Conservation (phyloP, 495 filamentous ascomycete genomes). For the Podospora comata region DNA sequence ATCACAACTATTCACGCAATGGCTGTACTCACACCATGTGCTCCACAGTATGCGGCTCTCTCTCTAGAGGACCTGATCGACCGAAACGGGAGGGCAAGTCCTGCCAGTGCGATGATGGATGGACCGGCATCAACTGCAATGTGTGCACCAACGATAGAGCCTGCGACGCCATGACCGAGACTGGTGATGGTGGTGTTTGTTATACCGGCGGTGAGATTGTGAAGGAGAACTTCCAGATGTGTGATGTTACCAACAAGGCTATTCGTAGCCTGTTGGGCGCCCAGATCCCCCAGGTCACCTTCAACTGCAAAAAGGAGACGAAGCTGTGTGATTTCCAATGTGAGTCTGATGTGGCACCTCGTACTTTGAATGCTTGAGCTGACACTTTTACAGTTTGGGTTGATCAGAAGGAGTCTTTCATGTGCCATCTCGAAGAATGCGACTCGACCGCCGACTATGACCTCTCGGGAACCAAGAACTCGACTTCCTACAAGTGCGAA, state of each 20-base stretch:
- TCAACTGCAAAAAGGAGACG: slow-evolving; percentile 74
- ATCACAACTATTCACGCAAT: background rate
- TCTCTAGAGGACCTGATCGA: slow-evolving; percentile 73
- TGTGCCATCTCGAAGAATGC: slow-evolving; percentile 83
- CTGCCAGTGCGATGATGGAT: slow-evolving; percentile 90
- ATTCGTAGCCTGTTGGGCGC: slow-evolving; percentile 83
- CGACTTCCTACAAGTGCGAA: slow-evolving; percentile 78
- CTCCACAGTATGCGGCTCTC: slow-evolving; percentile 72
- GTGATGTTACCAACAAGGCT: slow-evolving; percentile 90
- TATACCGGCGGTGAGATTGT: slow-evolving; percentile 87
- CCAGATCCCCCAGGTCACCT: slow-evolving; percentile 86
- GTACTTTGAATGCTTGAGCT: slow-evolving; percentile 27
- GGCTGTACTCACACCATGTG: slow-evolving; percentile 14
- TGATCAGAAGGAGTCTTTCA: slow-evolving; percentile 89
- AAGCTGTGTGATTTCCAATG: slow-evolving; percentile 89
- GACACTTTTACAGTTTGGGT: slow-evolving; percentile 73
- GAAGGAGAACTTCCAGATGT: slow-evolving; percentile 95
- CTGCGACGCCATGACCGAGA: slow-evolving; percentile 81
- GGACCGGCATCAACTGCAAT: slow-evolving; percentile 99
- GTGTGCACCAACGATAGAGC: slow-evolving; percentile 80
- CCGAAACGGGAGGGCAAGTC: slow-evolving; percentile 60
- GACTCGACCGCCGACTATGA: slow-evolving; percentile 64
- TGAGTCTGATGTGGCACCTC: slow-evolving; percentile 38
- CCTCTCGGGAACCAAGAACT: slow-evolving; percentile 60
- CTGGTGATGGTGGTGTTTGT: slow-evolving; percentile 75